Evolutionary conservation across 768 basidiomycete genomes (phyloP).

Genomic region (Tricholoma sp.): DNA sequence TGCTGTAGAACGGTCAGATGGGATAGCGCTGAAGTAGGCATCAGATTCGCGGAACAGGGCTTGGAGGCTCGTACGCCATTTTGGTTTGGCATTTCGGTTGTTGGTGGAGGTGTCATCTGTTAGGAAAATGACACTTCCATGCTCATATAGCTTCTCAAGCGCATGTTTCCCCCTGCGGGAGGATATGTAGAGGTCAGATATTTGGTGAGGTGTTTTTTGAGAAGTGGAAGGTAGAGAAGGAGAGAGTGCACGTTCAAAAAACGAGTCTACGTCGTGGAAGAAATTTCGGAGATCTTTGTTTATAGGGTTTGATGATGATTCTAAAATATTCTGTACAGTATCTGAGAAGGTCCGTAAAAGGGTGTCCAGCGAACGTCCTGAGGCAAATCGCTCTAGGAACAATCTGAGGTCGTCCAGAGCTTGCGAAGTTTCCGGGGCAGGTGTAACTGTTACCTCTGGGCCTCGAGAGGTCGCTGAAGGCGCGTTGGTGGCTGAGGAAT

Average conservation of each 20-base stretch:
- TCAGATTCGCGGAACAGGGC: conserved; percentile 14
- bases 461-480: neutral
- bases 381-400: conserved; percentile 30
- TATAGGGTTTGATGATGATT: neutral
- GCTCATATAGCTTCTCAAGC: conserved; percentile 20
- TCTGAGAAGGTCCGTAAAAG: conserved; percentile 12
- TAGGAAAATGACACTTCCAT: conserved; percentile 14
- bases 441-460: conserved; percentile 1
- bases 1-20: conserved; percentile 17
- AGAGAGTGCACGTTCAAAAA: conserved; percentile 18
- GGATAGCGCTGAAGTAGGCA: conserved; percentile 14
- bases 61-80: conserved; percentile 17
- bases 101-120: neutral
- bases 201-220: conserved; percentile 6
- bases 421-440: conserved; percentile 1
- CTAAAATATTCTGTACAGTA: neutral
- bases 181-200: conserved; percentile 13
- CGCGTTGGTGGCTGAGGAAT: neutral
- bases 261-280: conserved; percentile 14
- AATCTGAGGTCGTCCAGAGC: conserved; percentile 25
- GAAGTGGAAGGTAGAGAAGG: neutral
- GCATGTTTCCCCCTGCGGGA: conserved; percentile 17
- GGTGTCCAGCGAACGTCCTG: conserved; percentile 27
- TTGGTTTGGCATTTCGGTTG: conserved; percentile 2
- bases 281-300: conserved; percentile 18